Base-by-base conservation (phyloP, 2,329 filamentous ascomycete genomes). In the Sodiomyces alkalinus region DNA sequence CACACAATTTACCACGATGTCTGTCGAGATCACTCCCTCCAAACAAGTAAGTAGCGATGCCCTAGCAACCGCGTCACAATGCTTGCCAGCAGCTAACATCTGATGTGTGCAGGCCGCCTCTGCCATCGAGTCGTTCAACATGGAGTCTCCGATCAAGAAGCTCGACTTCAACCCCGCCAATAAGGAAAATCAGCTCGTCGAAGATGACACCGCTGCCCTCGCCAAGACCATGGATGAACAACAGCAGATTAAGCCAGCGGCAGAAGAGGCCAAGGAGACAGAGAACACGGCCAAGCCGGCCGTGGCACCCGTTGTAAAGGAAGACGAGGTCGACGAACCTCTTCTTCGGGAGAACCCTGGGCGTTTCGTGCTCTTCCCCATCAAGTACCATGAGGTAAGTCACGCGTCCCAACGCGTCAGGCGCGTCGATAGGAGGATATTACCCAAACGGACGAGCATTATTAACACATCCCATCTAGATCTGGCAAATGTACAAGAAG, bases 401-500 rank as follows among this genome's bases (percentile, higher is more conserved):
- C 42, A 60, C 60, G 56, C 56, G 55, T 54, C 41, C 49, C 56
- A 42, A 76, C 79, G 79, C 75, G 77, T 82, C 66, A 67, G 79
- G 66, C 23, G 23, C 23, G 15, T 25, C 8, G 9, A n/a, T n/a
- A n/a, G n/a, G n/a, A n/a, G n/a, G n/a, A n/a, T n/a, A n/a, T n/a
- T n/a, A n/a, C n/a, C n/a, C n/a, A n/a, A n/a, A n/a, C n/a, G n/a
- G n/a, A n/a, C n/a, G n/a, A n/a, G n/a, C 10, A 7, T 25, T 4
- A 14, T 25, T 4, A 25, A 13, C 32, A 36, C 37, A 28, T 36
- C 34, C 27, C 29, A 36, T 40, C 52, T 45, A 94, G 86, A 92
- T 94, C 58, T 98, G 90, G 90, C 87, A 96, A 60, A 96, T 96
- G 87, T 98, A 98, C 74, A 98, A 98, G 75, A 96, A 96, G 66